Percentiles rank a stretch among this genome's conserved stretches.
Evolutionary conservation across 805 yeast species (phyloP).

Genomic region (Yarrowia divulgata): DNA sequence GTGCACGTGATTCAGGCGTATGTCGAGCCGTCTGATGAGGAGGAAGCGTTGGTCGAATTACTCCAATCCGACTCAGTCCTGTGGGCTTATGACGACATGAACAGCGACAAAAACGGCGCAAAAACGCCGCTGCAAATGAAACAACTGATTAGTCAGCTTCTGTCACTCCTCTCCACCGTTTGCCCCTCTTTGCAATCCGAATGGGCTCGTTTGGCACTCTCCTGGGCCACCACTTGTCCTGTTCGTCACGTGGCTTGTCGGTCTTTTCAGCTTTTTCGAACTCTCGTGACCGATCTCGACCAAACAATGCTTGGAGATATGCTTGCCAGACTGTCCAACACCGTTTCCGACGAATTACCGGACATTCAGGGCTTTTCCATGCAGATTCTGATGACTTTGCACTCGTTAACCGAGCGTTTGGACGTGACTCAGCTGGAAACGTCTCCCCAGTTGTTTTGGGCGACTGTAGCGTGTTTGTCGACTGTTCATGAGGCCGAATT

Average conservation of each 20-base stretch:
- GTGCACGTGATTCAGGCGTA: slow-evolving; percentile 74
- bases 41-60: slow-evolving; percentile 63
- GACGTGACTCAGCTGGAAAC: slow-evolving; percentile 79
- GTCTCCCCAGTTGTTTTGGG: slow-evolving; percentile 96
- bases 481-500: slow-evolving; percentile 94
- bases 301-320: slow-evolving; percentile 89
- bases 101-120: slow-evolving; percentile 77
- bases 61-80: slow-evolving; percentile 60
- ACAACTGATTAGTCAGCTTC: slow-evolving; percentile 64
- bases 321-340: slow-evolving; percentile 90
- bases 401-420: slow-evolving; percentile 87
- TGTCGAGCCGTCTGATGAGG: slow-evolving; percentile 59
- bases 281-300: slow-evolving; percentile 80
- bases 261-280: slow-evolving; percentile 90
- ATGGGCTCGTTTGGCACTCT: slow-evolving; percentile 84
- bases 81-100: slow-evolving; percentile 90
- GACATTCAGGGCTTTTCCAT: slow-evolving; percentile 97
- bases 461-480: slow-evolving; percentile 86
- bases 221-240: slow-evolving; percentile 98
- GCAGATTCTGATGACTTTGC: slow-evolving; percentile 95
- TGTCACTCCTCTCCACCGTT: slow-evolving; percentile 58
- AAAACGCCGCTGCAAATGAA: slow-evolving; percentile 90
- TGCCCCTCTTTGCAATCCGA: slow-evolving; percentile 66
- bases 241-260: slow-evolving; percentile 97
- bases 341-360: slow-evolving; percentile 84